phyloP scores from a whole-genome alignment of 2,329 filamentous ascomycete genomes.

The Ustilaginoidea virens region DNA sequence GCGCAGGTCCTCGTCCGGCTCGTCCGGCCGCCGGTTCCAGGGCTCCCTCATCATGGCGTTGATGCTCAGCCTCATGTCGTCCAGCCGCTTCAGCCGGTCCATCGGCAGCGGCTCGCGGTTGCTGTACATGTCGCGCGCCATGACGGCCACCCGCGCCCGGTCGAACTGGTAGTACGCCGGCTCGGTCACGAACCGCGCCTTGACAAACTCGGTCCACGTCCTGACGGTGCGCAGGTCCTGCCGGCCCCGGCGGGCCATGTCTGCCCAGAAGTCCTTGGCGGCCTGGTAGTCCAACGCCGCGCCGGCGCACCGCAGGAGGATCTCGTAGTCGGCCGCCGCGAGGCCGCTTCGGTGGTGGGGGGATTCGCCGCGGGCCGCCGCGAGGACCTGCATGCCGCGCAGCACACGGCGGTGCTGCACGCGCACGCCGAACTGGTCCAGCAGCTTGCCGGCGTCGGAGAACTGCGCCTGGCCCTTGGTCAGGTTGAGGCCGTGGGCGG shows the following conservation, averaged over 20 bases:
- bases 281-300: slow-evolving; percentile 22
- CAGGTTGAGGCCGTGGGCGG: slow-evolving; percentile 24
- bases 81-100: slow-evolving; percentile 11
- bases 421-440: slow-evolving; percentile 31
- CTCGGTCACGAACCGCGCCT: slow-evolving; percentile 30
- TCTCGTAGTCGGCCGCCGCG: slow-evolving; percentile 25
- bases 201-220: slow-evolving; percentile 29
- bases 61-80: slow-evolving; percentile 14
- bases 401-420: slow-evolving; percentile 23
- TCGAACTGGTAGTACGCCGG: slow-evolving; percentile 31
- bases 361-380: slow-evolving; percentile 15
- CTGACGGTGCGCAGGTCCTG: slow-evolving; percentile 15
- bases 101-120: slow-evolving; percentile 6
- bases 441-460: slow-evolving; percentile 18
- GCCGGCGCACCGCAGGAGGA: slow-evolving; percentile 31
- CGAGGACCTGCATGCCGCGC: slow-evolving; percentile 17
- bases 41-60: slow-evolving; percentile 13
- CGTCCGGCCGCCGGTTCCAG: slow-evolving; percentile 14
- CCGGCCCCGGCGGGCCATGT: slow-evolving; percentile 14
- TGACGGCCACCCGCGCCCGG: slow-evolving; percentile 21
- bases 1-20: slow-evolving; percentile 11
- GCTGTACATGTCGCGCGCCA: slow-evolving; percentile 22
- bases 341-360: slow-evolving; percentile 16
- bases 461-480: slow-evolving; percentile 22
- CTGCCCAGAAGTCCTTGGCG: slow-evolving; percentile 20